These are phyloP conservation scores for Litchi chinensis DNA, from an alignment of 345 rosid genomes.

Conservation along the genomic window DNA sequence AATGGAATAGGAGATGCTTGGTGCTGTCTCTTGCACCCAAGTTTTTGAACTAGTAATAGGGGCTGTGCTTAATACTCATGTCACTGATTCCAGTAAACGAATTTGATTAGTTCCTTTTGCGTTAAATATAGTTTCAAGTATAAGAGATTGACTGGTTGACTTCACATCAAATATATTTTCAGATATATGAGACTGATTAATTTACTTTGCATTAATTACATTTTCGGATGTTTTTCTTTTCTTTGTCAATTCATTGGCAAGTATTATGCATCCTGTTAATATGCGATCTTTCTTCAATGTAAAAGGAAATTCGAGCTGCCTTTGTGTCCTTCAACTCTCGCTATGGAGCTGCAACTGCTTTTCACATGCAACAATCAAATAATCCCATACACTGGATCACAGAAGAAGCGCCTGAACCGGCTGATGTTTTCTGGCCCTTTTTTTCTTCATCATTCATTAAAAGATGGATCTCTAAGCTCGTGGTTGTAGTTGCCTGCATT, in stretches of 20 bases:
- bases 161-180: not conserved
- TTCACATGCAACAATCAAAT: conserved; percentile 71
- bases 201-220: not conserved
- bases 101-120: not conserved
- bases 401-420: conserved; percentile 88
- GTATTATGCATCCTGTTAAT: conserved; percentile 16
- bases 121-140: not conserved
- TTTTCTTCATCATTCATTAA: conserved; percentile 83
- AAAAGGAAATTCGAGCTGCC: conserved; percentile 89
- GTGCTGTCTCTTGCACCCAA: not conserved
- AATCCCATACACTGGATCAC: conserved; percentile 88
- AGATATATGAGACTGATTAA: not conserved
- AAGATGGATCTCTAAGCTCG: conserved; percentile 78
- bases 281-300: conserved; percentile 27
- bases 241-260: not conserved
- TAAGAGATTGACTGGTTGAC: not conserved
- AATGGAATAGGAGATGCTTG: not conserved
- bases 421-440: conserved; percentile 95
- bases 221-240: not conserved
- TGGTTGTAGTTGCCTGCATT: conserved; percentile 67
- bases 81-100: not conserved
- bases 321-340: conserved; percentile 94
- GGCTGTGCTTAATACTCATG: not conserved
- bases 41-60: not conserved
- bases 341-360: conserved; percentile 80